Percentiles rank a stretch among this genome's conserved stretches.
Evolutionary conservation across 2,329 filamentous ascomycete species (phyloP).

Genomic region (Diaporthe sp.): DNA sequence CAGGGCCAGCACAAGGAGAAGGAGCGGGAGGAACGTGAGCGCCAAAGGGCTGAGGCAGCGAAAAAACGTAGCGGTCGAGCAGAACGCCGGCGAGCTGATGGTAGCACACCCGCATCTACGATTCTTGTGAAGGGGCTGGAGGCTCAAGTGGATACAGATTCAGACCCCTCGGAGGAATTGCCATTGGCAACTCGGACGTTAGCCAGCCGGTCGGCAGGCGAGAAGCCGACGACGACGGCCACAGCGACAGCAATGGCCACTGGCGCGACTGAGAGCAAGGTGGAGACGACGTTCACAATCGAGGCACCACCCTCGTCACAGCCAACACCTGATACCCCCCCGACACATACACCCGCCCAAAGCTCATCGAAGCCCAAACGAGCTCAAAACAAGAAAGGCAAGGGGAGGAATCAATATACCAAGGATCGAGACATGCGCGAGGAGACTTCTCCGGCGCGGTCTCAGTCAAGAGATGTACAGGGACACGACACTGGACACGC

Average conservation of each 20-base stretch:
- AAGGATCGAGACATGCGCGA: conserved; percentile 74
- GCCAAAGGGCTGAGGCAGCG: conserved; percentile 77
- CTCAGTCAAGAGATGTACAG: conserved; percentile 63
- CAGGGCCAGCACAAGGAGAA: conserved; percentile 63
- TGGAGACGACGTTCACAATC: conserved; percentile 40
- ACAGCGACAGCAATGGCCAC: conserved; percentile 27
- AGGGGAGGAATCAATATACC: conserved; percentile 85
- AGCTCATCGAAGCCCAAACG: conserved; percentile 71
- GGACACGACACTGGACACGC: conserved; percentile 55
- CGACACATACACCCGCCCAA: conserved; percentile 50
- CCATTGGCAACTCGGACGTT: conserved; percentile 58
- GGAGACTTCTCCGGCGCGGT: conserved; percentile 67
- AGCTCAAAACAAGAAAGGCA: conserved; percentile 73
- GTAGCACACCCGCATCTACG: conserved; percentile 56
- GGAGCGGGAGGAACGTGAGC: conserved; percentile 80
- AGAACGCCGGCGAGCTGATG: conserved; percentile 83
- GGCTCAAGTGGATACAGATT: conserved; percentile 65
- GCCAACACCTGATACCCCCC: conserved; percentile 59
- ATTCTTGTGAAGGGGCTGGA: conserved; percentile 43
- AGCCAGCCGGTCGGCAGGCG: conserved; percentile 43
- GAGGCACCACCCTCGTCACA: conserved; percentile 58
- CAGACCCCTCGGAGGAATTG: conserved; percentile 77
- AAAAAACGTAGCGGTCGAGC: conserved; percentile 85
- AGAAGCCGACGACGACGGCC: conserved; percentile 33
- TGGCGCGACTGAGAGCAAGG: conserved; percentile 30